Conservation (phyloP, 768 basidiomycete species). For the Atractiella rhizophila region DNA sequence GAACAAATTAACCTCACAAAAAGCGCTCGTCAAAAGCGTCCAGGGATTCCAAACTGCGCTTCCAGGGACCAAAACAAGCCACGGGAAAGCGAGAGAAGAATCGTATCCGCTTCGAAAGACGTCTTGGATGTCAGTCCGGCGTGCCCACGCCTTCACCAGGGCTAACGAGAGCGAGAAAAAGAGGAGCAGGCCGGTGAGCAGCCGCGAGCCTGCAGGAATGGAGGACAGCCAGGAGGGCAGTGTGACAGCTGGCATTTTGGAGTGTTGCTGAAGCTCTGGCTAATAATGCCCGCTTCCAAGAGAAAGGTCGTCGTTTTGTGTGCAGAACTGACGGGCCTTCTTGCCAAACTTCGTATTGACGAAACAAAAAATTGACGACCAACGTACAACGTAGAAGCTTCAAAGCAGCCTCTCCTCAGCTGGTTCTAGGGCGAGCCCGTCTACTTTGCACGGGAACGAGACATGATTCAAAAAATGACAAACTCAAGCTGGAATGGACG, state of each 20-base stretch:
- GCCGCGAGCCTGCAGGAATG: conserved; percentile 5
- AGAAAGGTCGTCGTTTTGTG: too few relatives aligned
- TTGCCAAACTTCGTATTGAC: too few relatives aligned
- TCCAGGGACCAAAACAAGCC: conserved; percentile 14
- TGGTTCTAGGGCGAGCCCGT: too few relatives aligned
- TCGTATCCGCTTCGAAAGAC: conserved; percentile 7
- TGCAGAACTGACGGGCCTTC: too few relatives aligned
- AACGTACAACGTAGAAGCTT: too few relatives aligned
- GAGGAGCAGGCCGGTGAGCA: background rate
- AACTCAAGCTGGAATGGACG: too few relatives aligned
- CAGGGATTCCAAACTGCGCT: conserved; percentile 35
- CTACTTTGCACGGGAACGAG: too few relatives aligned
- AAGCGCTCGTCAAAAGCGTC: conserved; percentile 69
- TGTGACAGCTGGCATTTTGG: background rate
- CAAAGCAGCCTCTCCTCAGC: too few relatives aligned
- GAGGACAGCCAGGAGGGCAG: background rate
- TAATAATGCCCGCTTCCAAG: background rate
- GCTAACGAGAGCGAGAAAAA: background rate
- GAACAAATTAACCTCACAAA: conserved; percentile 56
- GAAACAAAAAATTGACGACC: too few relatives aligned
- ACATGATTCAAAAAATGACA: too few relatives aligned
- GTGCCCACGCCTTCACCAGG: background rate
- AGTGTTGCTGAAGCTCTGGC: background rate
- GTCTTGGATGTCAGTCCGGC: conserved; percentile 1
- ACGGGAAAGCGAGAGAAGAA: conserved; percentile 11